Percentiles rank a stretch among this genome's conserved stretches.
Conservation (phyloP, 441 rosid species). For the Dalechampia spathulata region DNA sequence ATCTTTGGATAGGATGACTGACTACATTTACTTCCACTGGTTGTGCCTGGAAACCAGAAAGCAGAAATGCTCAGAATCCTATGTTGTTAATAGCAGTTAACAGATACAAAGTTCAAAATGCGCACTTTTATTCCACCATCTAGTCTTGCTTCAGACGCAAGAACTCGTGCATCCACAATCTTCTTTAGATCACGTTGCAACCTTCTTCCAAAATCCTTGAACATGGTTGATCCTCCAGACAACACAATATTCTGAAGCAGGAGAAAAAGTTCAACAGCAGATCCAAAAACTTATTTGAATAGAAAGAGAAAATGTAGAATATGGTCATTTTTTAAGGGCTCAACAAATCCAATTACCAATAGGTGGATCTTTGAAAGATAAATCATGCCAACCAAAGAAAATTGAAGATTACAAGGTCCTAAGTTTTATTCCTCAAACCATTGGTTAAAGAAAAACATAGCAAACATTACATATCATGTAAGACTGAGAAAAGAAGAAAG, state of each 20-base stretch:
- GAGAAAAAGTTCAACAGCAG: constrained; percentile 9
- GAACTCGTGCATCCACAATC: constrained; percentile 93
- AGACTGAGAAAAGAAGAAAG: background rate
- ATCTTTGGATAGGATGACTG: constrained; percentile 94
- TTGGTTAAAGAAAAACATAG: background rate
- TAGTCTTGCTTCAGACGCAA: constrained; percentile 69
- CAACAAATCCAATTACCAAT: background rate
- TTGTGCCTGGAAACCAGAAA: constrained; percentile 46
- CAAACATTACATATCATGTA: background rate
- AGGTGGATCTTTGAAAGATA: background rate
- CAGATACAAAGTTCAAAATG: background rate
- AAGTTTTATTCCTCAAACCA: background rate
- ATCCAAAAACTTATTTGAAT: background rate
- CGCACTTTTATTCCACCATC: constrained; percentile 74
- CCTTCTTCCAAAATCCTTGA: constrained; percentile 98
- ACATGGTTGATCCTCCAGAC: constrained; percentile 99
- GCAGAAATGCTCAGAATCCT: constrained; percentile 10
- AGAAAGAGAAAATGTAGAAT: background rate
- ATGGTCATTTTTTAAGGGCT: background rate
- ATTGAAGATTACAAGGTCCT: background rate
- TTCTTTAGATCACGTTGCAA: constrained; percentile 97
- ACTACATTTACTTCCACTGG: constrained; percentile 98
- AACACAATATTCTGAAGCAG: constrained; percentile 80
- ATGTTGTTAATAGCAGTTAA: background rate
- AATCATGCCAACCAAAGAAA: background rate